Conservation (phyloP, 179 eudicot species). For the Spergularia azorica region DNA sequence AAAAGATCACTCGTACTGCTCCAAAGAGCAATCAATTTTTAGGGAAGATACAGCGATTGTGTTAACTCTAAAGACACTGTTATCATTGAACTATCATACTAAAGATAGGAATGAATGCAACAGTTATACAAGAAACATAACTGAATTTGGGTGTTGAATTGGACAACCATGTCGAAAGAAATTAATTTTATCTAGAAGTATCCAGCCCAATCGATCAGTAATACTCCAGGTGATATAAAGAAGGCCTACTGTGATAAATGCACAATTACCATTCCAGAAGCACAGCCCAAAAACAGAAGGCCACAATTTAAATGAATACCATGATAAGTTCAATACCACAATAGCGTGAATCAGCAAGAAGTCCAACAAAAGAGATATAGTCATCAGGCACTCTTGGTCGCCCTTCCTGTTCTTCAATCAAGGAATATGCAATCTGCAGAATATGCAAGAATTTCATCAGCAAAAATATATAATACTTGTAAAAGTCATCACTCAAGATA, state of each 20-base stretch:
- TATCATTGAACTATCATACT: no score
- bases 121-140: background rate
- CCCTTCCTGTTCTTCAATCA: slow-evolving; percentile 89
- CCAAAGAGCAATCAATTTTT: no score
- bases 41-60: no score
- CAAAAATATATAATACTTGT: background rate
- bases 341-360: slow-evolving; percentile 92
- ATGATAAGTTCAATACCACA: slow-evolving; percentile 65
- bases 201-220: background rate
- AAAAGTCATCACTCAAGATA: background rate
- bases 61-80: no score
- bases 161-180: background rate
- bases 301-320: slow-evolving; percentile 40
- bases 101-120: background rate
- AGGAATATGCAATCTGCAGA: slow-evolving; percentile 78
- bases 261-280: slow-evolving; percentile 5
- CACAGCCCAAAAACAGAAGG: slow-evolving; percentile 28
- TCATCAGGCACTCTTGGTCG: slow-evolving; percentile 57
- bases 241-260: slow-evolving; percentile 8
- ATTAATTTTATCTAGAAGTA: background rate
- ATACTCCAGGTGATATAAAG: background rate
- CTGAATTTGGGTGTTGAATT: background rate
- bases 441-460: slow-evolving; percentile 9
- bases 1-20: no score
- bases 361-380: slow-evolving; percentile 88